Percentiles rank a stretch among this genome's conserved stretches.
Conservation (phyloP, 1,284 basidiomycete genomes). For the Trichosporon sp. region DNA sequence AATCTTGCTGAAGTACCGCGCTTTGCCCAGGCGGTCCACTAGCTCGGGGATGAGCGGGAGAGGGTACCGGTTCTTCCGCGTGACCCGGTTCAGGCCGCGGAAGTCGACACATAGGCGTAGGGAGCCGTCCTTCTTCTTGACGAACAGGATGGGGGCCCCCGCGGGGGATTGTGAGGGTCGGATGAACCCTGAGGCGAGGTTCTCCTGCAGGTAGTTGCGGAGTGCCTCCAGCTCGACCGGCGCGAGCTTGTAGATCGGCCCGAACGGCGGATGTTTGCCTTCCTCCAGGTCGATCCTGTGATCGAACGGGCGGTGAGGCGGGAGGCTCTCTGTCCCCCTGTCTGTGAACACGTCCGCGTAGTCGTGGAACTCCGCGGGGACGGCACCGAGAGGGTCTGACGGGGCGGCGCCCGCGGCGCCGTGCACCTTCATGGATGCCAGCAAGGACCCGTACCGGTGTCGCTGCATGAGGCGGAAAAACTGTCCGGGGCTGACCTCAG, state of each 20-base stretch:
- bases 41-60: slow-evolving; percentile 27
- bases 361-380: not conserved
- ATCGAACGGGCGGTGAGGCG: not conserved
- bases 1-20: slow-evolving; percentile 37
- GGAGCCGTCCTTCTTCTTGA: slow-evolving; percentile 51
- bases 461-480: no score
- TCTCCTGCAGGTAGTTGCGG: slow-evolving; percentile 47
- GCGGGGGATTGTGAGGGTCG: slow-evolving; percentile 31
- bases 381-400: no score
- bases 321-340: not conserved
- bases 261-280: slow-evolving; percentile 39
- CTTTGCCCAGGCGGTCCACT: slow-evolving; percentile 35
- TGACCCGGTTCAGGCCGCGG: slow-evolving; percentile 49
- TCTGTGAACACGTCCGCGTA: not conserved
- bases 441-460: no score
- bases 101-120: slow-evolving; percentile 51
- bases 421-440: no score
- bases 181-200: slow-evolving; percentile 44
- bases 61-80: slow-evolving; percentile 43
- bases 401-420: no score
- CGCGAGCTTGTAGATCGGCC: slow-evolving; percentile 44
- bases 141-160: slow-evolving; percentile 51
- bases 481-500: no score
- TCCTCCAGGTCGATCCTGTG: slow-evolving; percentile 15
- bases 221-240: slow-evolving; percentile 45